Conservation (phyloP, 805 yeast genomes). For the Jamesozyma piceae region DNA sequence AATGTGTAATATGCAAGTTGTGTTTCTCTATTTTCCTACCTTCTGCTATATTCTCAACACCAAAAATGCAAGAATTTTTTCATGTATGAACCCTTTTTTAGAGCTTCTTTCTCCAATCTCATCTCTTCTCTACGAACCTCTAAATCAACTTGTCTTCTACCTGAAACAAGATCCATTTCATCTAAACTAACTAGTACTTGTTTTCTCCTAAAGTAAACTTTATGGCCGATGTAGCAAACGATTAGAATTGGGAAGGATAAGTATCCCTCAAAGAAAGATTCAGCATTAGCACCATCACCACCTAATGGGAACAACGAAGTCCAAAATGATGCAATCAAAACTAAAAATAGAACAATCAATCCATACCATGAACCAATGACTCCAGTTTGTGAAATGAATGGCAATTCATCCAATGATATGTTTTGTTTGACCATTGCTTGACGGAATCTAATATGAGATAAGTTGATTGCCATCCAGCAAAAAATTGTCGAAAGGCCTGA, state of each 20-base stretch:
- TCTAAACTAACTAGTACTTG: slow-evolving; percentile 31
- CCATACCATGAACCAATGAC: slow-evolving; percentile 55
- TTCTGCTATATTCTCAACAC: too few species aligned
- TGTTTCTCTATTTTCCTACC: too few species aligned
- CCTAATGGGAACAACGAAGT: slow-evolving; percentile 61
- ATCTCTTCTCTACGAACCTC: slow-evolving; percentile 42
- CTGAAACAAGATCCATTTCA: slow-evolving; percentile 52
- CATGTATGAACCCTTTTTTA: slow-evolving; percentile 36
- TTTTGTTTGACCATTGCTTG: slow-evolving; percentile 47
- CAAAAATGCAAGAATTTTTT: slow-evolving; percentile 35
- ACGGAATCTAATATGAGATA: slow-evolving; percentile 46
- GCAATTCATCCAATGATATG: slow-evolving; percentile 50
- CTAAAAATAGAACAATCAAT: slow-evolving; percentile 41
- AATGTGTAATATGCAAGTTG: not conserved
- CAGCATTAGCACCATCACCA: slow-evolving; percentile 41
- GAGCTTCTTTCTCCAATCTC: slow-evolving; percentile 35
- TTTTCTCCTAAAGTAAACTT: slow-evolving; percentile 37
- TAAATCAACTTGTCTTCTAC: slow-evolving; percentile 45
- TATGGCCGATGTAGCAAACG: slow-evolving; percentile 51
- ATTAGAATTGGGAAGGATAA: slow-evolving; percentile 59
- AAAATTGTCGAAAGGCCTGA: slow-evolving; percentile 45
- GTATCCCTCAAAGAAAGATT: slow-evolving; percentile 53
- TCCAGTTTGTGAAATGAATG: slow-evolving; percentile 56
- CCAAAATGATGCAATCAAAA: slow-evolving; percentile 70
- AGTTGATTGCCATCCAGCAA: slow-evolving; percentile 46